Base-by-base conservation (phyloP, 1,139 yeast species). In the Scheffersomyces insectosa region DNA sequence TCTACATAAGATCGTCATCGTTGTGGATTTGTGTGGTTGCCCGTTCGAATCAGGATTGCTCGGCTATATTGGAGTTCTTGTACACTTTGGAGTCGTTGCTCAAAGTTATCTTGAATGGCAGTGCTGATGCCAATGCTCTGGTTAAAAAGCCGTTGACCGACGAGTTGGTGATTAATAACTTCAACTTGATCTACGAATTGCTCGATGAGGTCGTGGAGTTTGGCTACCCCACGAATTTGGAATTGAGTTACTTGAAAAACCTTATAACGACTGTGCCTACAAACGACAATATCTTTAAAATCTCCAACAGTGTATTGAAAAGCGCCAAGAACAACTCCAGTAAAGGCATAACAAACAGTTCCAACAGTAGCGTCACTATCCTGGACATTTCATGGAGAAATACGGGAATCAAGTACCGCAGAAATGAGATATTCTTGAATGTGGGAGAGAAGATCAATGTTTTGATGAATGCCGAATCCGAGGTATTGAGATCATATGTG, bases 21-120 rank as follows among this genome's bases (percentile, higher is more conserved):
- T 56, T 93, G 15, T 93, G 95, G 85, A 60, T 89, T 11, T 95
- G 91, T 13, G 96, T 91, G 0, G 93, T 91, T 14, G 80, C 96
- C 1, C 76, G 98, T 48, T 84, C 91, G 38, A 93, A 93, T 60
- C 89, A 85, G 36, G 97, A 93, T 60, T 90, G 95, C 40, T 82
- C 91, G 1, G 67, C 82, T 11, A 79, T 91, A 2, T 78, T 90
- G 60, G 97, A 93, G 65, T 88, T 87, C 57, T 67, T 91, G 28
- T 82, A 82, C 64, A 78, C 79, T 48, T 68, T 90, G 30, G 77
- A 81, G 42, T 63, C 66, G n/a, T 54, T 80, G 5, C 54, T 81
- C 35, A 57, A 63, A 42, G 51, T 46, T 44, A 54, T 62, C 38
- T 52, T 66, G 25, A 56, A 60, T 40, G 50, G 49, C 27, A 49